Base-by-base conservation (phyloP, 345 rosid genomes). In the Conringia planisiliqua region DNA sequence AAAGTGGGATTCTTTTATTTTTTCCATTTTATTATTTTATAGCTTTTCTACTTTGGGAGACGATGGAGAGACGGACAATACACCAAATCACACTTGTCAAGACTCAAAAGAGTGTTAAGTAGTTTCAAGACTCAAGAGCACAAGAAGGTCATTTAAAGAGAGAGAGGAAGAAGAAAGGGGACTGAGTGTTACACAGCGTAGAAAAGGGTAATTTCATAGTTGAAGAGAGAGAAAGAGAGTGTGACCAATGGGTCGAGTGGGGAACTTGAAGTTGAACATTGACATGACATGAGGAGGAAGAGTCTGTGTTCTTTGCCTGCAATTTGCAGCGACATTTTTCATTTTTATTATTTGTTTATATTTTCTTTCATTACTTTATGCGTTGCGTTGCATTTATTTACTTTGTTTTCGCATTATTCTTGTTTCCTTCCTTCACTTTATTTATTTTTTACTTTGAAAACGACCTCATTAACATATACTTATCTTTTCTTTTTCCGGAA, bases 171-270 rank as follows among this genome's bases (percentile, higher is more conserved):
- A 51, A 69, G 63, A 51, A 71, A 73, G 69, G 58, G 70, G 81
- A 85, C 89, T 82, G 79, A 73, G 52, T 86, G 90, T 86, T 81
- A 68, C 70, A 64, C 61, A 81, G 72, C 81, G 84, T 72, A 47
- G 70, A 68, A 82, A 76, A 80, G 81, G 58, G 84, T 71, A 73
- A 78, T 29, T 30, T 54, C 72, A 81, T 56, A 74, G 59, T 0
- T 18, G 38, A 44, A 42, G 75, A 69, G 42, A 68, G 70, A 76
- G 65, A 70, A 35, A 62, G 68, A 79, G 68, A 79, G 67, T 64
- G 66, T 68, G 77, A 67, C 65, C 62, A 39, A 62, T 61, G 73
- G 67, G 55, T 81, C 82, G 73, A 56, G 80, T 73, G 84, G 86
- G 81, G 79, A 78, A 78, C 81, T 82, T 70, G 66, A 50, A 70